phyloP scores from a whole-genome alignment of 495 filamentous ascomycete genomes.

The Lophiostoma macrostomum region DNA sequence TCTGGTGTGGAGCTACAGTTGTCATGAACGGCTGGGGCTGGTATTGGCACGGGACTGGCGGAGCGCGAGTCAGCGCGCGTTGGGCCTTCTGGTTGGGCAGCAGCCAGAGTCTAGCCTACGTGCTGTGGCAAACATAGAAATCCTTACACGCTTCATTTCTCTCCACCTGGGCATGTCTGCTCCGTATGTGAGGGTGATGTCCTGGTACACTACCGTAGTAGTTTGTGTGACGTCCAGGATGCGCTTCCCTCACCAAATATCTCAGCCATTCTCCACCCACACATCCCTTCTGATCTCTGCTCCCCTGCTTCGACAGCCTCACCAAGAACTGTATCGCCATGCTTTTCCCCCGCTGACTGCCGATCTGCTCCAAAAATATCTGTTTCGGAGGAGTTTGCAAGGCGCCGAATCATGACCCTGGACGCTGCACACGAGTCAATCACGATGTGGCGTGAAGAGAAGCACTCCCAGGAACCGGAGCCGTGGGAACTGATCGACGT shows the following conservation, averaged over 20 bases:
- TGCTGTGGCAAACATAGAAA: neutral
- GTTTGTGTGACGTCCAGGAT: no score
- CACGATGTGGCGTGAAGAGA: constrained; percentile 3
- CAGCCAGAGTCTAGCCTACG: neutral
- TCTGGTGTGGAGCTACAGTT: neutral
- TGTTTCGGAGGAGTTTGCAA: neutral
- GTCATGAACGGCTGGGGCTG: neutral
- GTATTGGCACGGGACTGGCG: neutral
- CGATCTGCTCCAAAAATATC: neutral
- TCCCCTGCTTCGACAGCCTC: no score
- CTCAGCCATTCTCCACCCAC: no score
- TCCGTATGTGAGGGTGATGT: no score
- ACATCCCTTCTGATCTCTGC: no score
- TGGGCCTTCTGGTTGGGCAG: constrained; percentile 12
- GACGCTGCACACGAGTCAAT: neutral
- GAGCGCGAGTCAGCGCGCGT: neutral
- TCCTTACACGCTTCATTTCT: neutral
- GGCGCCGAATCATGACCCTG: constrained; percentile 11
- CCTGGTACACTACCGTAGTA: no score
- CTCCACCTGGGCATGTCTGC: neutral
- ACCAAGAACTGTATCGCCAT: neutral
- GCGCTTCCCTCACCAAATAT: no score
- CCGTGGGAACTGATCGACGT: constrained; percentile 20
- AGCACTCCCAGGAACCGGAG: constrained; percentile 16
- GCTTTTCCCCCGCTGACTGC: neutral